Conservation (phyloP, 1,284 basidiomycete species). For the Irpex sp. region DNA sequence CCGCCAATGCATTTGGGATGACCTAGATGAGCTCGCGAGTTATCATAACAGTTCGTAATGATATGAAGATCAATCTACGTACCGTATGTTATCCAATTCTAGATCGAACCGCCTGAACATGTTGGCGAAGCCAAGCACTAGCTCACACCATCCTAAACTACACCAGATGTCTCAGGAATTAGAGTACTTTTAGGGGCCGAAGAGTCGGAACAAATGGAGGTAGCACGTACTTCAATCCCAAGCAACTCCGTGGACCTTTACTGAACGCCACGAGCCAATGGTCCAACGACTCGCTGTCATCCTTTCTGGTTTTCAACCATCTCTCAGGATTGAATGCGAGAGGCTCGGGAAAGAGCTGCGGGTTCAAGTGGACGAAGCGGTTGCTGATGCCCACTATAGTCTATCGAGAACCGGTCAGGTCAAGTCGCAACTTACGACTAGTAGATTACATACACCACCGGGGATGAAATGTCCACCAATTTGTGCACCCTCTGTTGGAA, state of each 20-base stretch:
- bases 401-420: neutral
- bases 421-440: neutral
- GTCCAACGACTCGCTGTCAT: constrained; percentile 10
- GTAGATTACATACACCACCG: constrained; percentile 17
- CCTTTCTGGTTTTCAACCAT: neutral
- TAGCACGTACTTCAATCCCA: constrained; percentile 20
- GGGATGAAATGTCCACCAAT: constrained; percentile 19
- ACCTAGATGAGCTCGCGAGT: neutral
- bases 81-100: constrained; percentile 2
- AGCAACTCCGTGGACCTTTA: constrained; percentile 20
- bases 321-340: neutral
- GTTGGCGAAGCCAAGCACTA: constrained; percentile 6
- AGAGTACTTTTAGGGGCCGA: neutral
- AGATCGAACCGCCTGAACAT: constrained; percentile 8
- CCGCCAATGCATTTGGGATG: neutral
- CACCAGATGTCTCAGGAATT: neutral
- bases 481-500: constrained; percentile 12
- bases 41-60: too few species aligned
- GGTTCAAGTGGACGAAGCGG: neutral
- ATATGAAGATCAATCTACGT: neutral
- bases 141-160: constrained; percentile 10
- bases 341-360: neutral
- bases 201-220: neutral
- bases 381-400: neutral
- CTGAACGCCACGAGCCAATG: constrained; percentile 17